Evolutionary conservation across 2,329 filamentous ascomycete species (phyloP).

Genomic region (Tolypocladium ophioglossoides): DNA sequence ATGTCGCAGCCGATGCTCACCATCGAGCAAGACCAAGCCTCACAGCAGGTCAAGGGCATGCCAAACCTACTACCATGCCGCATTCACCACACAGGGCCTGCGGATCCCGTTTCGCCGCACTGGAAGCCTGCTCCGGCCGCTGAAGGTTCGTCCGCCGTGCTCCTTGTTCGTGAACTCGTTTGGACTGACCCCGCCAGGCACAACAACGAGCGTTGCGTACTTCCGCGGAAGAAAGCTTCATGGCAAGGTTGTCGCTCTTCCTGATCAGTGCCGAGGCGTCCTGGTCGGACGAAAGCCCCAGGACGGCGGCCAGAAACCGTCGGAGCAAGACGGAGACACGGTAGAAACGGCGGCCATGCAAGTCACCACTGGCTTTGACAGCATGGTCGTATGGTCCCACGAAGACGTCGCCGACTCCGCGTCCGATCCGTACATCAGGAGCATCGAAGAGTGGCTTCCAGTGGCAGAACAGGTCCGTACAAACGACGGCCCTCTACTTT

Average conservation of each 20-base stretch:
- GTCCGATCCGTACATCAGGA: slow-evolving; percentile 61
- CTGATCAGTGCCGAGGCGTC: slow-evolving; percentile 59
- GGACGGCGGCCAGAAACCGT: slow-evolving; percentile 15
- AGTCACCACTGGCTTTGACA: slow-evolving; percentile 57
- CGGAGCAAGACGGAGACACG: slow-evolving; percentile 29
- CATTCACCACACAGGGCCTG: slow-evolving; percentile 66
- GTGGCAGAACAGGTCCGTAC: slow-evolving; percentile 54
- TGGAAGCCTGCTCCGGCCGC: slow-evolving; percentile 50
- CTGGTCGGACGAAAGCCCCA: slow-evolving; percentile 35
- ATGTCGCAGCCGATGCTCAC: slow-evolving; percentile 35
- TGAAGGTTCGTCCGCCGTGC: slow-evolving; percentile 25
- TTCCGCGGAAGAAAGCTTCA: slow-evolving; percentile 73
- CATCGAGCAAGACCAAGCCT: slow-evolving; percentile 17
- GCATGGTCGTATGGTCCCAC: slow-evolving; percentile 77
- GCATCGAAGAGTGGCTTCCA: slow-evolving; percentile 70
- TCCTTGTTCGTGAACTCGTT: background rate
- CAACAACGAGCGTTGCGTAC: slow-evolving; percentile 44
- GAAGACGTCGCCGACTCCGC: slow-evolving; percentile 52
- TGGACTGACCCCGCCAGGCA: background rate
- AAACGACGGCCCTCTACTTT: too few species aligned
- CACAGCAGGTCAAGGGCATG: slow-evolving; percentile 27
- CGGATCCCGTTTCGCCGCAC: slow-evolving; percentile 53
- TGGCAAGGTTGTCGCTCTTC: slow-evolving; percentile 55
- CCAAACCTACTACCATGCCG: slow-evolving; percentile 72
- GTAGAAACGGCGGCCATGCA: slow-evolving; percentile 48